Percentiles rank a stretch among this genome's conserved stretches.
Evolutionary conservation across 1,284 basidiomycete genomes (phyloP).

Genomic region (Cutaneotrichosporon dermatis): DNA sequence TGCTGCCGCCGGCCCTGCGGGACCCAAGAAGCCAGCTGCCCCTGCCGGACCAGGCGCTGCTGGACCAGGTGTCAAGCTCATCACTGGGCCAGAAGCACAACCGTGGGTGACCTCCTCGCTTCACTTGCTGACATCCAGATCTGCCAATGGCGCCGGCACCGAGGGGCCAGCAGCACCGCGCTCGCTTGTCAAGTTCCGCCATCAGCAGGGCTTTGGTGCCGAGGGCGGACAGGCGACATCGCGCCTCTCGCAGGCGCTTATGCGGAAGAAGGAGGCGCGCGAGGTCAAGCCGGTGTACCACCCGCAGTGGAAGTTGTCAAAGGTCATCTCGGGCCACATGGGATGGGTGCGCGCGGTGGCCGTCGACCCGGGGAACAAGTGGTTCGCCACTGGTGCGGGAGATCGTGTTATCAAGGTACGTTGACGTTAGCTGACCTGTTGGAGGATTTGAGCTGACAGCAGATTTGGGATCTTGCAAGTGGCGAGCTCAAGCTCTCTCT

Average conservation of each 20-base stretch:
- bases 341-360: constrained; percentile 97
- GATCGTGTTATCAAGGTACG: constrained; percentile 88
- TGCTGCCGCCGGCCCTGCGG: constrained; percentile 66
- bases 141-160: background rate
- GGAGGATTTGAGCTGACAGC: constrained; percentile 1
- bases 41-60: constrained; percentile 45
- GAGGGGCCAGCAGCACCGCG: constrained; percentile 20
- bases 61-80: constrained; percentile 56
- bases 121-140: too few species aligned
- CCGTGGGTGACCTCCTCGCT: too few species aligned
- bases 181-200: constrained; percentile 47
- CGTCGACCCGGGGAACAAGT: constrained; percentile 95
- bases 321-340: constrained; percentile 95
- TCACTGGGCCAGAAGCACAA: constrained; percentile 2
- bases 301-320: constrained; percentile 85
- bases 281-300: constrained; percentile 93
- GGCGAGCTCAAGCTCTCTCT: constrained; percentile 92
- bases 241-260: constrained; percentile 76
- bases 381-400: constrained; percentile 97
- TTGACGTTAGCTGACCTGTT: too few species aligned
- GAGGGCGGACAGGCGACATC: constrained; percentile 49
- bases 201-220: constrained; percentile 48
- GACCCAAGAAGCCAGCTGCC: constrained; percentile 60
- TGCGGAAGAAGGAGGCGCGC: constrained; percentile 82
- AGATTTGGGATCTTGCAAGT: constrained; percentile 95